Percentiles rank a stretch among this genome's conserved stretches.
Conservation (phyloP, 2,329 filamentous ascomycete genomes). For the Hypomyces rosellus region DNA sequence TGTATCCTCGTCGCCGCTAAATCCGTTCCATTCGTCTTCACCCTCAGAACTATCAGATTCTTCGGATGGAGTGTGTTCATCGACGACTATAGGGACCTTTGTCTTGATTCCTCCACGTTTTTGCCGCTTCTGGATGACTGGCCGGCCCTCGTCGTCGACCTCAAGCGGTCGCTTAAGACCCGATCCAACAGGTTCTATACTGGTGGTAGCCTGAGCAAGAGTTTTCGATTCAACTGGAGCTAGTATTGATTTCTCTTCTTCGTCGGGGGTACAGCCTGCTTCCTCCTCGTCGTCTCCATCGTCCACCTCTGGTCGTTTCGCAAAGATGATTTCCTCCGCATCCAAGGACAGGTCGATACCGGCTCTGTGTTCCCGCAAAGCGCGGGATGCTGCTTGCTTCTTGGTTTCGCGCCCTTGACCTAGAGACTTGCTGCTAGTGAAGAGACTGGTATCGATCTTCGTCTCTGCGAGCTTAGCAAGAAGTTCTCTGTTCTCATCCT, state of each 20-base stretch:
- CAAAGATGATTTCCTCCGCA: constrained; percentile 50
- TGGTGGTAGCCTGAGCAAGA: constrained; percentile 7
- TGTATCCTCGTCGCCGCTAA: constrained; percentile 44
- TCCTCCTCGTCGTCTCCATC: constrained; percentile 26
- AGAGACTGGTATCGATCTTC: constrained; percentile 75
- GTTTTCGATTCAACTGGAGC: constrained; percentile 3
- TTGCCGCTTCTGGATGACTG: constrained; percentile 77
- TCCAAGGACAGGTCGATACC: constrained; percentile 52
- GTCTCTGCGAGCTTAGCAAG: constrained; percentile 74
- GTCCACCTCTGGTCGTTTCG: constrained; percentile 24
- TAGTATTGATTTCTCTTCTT: constrained; percentile 5
- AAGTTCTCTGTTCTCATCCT: constrained; percentile 82
- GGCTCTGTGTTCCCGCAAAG: constrained; percentile 57
- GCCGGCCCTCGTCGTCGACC: constrained; percentile 69
- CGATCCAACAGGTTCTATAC: constrained; percentile 48
- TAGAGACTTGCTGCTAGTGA: constrained; percentile 70
- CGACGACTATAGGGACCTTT: constrained; percentile 41
- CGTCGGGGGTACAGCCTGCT: constrained; percentile 19
- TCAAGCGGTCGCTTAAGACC: constrained; percentile 86
- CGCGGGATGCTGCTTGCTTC: constrained; percentile 58
- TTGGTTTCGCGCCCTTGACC: constrained; percentile 68
- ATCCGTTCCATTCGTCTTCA: constrained; percentile 51
- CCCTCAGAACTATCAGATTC: constrained; percentile 19
- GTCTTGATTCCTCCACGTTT: constrained; percentile 57
- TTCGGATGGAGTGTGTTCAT: constrained; percentile 33